These are phyloP conservation scores for Aspergillus neoniger DNA, from an alignment of 2,329 filamentous ascomycete species.

Conservation along the genomic window DNA sequence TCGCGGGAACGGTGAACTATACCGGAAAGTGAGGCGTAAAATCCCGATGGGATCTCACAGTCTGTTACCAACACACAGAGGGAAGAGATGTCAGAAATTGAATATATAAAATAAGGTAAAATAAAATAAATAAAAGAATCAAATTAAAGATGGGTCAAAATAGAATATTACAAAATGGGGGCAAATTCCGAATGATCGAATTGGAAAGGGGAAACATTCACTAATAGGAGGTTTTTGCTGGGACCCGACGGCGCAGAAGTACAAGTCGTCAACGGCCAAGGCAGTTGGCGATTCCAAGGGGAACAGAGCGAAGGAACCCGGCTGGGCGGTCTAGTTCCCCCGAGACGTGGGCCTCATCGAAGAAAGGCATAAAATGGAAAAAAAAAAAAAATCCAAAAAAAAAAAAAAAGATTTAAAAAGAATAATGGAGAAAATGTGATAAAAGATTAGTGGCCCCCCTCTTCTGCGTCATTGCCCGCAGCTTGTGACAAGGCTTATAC, in stretches of 20 bases:
- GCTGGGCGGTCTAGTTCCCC: slow-evolving; percentile 1
- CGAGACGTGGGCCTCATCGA: background rate
- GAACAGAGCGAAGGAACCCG: slow-evolving; percentile 5
- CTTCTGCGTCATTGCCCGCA: slow-evolving; percentile 12
- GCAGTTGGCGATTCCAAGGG: background rate
- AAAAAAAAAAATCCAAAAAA: background rate
- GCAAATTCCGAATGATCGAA: background rate
- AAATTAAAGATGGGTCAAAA: slow-evolving; percentile 1
- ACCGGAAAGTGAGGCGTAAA: slow-evolving; percentile 27
- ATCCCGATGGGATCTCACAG: slow-evolving; percentile 20
- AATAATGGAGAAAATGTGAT: slow-evolving; percentile 5
- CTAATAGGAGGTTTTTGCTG: slow-evolving; percentile 16
- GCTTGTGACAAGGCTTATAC: slow-evolving; percentile 29
- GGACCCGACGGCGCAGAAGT: background rate
- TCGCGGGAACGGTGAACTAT: slow-evolving; percentile 28
- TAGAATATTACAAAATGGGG: background rate
- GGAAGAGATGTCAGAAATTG: slow-evolving; percentile 9
- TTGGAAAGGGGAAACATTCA: background rate
- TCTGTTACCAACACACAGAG: slow-evolving; percentile 11
- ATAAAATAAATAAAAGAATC: background rate
- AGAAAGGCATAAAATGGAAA: slow-evolving; percentile 4
- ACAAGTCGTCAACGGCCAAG: slow-evolving; percentile 2
- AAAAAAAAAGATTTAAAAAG: background rate
- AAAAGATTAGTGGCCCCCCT: background rate
- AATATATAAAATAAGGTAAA: background rate